Evolutionary conservation across 805 yeast genomes (phyloP), one percentile per base, ranked within the genome.

Genomic region (Schwanniomyces sp.): DNA sequence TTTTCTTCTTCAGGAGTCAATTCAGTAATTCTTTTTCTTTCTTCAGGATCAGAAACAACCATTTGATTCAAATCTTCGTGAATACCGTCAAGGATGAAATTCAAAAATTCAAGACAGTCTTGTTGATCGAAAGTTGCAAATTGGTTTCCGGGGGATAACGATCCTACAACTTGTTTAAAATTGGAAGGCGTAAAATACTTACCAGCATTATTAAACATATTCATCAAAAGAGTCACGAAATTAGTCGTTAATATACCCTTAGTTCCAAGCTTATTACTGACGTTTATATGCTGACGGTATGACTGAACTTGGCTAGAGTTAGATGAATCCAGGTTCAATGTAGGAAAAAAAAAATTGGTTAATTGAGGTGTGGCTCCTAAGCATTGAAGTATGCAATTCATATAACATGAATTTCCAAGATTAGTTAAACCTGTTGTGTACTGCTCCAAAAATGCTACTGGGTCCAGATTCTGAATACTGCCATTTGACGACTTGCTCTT

Each of bases 371-470:
- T 83, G 0, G 92, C 91, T 3, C 85, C 75, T 30, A 92, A 63
- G 63, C 97, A 89, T 67, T 91, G 98, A n/a, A 91, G 65, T 3
- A 87, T 76, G 54, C 96, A 86, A 66, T 91, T 91, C 91, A 91
- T 86, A 65, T 91, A 91, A 64, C 97, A 91, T 0, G 96, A 87
- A 58, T 92, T 92, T 2, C 97, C 96, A 51, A 91, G 70, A 62
- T 91, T 91, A 11, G 76, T 72, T 5, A 91, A 71, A 0, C 98
- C 97, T 0, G 91, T 82, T 16, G 82, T 71, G 44, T 83, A 76
- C 47, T 72, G 59, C 34, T 59, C 59, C n/a, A 64, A 50, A 45
- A 64, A 58, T 29, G 49, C 50, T 1, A 39, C 32, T n/a, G 41
- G 41, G 26, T 39, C 30, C 4, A 26, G 27, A 5, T 10, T n/a